Base-by-base conservation (phyloP, 345 rosid genomes). In the Brassica napus region DNA sequence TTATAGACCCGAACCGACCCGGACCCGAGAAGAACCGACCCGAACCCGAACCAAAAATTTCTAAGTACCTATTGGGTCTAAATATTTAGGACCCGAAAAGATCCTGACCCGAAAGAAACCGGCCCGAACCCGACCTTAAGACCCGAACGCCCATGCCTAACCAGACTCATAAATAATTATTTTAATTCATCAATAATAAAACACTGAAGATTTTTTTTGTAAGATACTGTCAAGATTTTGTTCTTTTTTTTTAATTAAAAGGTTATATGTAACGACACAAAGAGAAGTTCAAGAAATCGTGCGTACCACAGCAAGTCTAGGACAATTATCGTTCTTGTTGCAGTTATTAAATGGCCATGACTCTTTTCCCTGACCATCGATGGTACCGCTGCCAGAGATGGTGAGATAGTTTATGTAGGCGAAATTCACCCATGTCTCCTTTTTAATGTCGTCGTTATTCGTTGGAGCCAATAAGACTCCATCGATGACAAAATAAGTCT, bases 401-500 rank as follows among this genome's bases (percentile, higher is more conserved):
- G 66, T 61, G 66, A 61, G 66, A 61, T 28, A 61, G 37, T 61
- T n/a, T n/a, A 61, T 61, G 37, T 61, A 28, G 10, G 4, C 0
- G 37, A 61, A 61, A 35, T 61, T 61, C 37, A 61, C 31, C 65
- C 65, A 61, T 8, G 35, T 12, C 6, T 28, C 66, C 37, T 61
- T 28, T 30, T 30, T 30, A 12, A 28, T 61, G 65, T 61, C 65
- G 18, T 61, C 10, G 37, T 61, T 28, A 9, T 28, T 61, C 15
- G 37, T 28, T 12, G 66, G 66, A 61, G 66, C 66, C 66, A 61
- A 28, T 61, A 61, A 30, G 37, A 7, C 15, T 28, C 66, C 66
- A 61, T 61, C 66, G 37, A 61, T 61, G 66, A 30, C 18, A 30
- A 28, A 61, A 7, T 35, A 61, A 61, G 66, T 61, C 37, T 30